Conservation (phyloP, 208 protist genomes). For the Crithidia fasciculata region DNA sequence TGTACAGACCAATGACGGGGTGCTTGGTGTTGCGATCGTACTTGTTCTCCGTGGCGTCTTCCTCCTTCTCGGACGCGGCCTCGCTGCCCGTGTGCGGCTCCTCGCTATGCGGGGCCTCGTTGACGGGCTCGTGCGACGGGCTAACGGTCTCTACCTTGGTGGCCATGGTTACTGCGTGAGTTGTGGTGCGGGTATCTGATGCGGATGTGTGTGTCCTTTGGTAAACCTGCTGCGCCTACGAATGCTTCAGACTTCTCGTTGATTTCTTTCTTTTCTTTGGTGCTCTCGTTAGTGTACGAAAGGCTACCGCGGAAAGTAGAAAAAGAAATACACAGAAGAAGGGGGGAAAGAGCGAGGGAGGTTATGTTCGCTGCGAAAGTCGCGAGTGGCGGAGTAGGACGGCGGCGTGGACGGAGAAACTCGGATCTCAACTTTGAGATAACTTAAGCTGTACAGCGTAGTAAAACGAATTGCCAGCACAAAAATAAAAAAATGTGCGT, state of each 20-base stretch:
- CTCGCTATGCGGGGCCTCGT: slow-evolving; percentile 8
- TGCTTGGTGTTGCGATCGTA: slow-evolving; percentile 36
- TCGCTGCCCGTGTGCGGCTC: slow-evolving; percentile 23
- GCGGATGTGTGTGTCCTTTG: no score
- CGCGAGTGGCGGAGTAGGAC: no score
- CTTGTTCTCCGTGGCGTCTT: slow-evolving; percentile 30
- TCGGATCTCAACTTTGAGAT: slow-evolving; percentile 26
- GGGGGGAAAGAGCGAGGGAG: not conserved
- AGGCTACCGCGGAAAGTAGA: not conserved
- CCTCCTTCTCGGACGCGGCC: not conserved
- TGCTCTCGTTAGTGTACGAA: slow-evolving; percentile 24
- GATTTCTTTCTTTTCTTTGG: not conserved
- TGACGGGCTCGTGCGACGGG: slow-evolving; percentile 23
- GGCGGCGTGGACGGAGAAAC: not conserved
- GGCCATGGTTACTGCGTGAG: not conserved
- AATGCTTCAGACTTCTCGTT: not conserved
- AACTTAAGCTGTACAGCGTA: slow-evolving; percentile 8
- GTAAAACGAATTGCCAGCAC: not conserved
- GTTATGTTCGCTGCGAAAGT: not conserved
- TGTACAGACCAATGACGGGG: slow-evolving; percentile 39
- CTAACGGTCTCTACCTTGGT: not conserved
- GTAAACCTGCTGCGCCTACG: no score
- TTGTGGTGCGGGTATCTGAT: no score
- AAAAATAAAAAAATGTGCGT: no score
- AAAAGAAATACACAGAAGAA: not conserved